Percentiles rank a stretch among this genome's conserved stretches.
Conservation (phyloP, 164 flowering plant species). For the Nymphaea colorata region DNA sequence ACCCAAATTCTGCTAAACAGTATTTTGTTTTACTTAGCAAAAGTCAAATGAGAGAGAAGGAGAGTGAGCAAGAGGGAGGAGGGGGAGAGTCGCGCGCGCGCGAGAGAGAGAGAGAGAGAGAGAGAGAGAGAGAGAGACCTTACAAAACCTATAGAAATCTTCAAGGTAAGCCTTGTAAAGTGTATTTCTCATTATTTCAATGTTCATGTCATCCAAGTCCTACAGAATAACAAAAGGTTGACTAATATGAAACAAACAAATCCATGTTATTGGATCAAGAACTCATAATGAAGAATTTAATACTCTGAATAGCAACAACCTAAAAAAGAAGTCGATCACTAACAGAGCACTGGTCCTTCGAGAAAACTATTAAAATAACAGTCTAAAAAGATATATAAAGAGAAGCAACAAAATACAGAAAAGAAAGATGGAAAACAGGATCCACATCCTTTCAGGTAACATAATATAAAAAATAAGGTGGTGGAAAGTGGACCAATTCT, state of each 20-base stretch:
- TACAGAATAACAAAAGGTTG: constrained; percentile 8
- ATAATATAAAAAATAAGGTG: no score
- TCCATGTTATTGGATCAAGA: no score
- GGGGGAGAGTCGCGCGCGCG: not conserved
- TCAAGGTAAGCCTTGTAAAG: constrained; percentile 98
- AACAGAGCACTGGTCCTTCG: no score
- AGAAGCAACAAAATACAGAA: no score
- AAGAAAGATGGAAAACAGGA: no score
- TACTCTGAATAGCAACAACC: no score
- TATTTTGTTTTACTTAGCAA: constrained; percentile 3
- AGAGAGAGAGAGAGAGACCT: constrained; percentile 32
- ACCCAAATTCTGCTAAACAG: constrained; percentile 63
- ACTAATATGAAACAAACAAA: not conserved
- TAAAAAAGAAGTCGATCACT: no score
- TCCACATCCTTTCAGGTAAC: no score
- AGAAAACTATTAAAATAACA: no score
- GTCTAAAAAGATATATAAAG: no score
- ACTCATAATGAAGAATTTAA: no score
- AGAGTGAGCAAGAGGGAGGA: not conserved
- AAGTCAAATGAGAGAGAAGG: not conserved
- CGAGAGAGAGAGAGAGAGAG: not conserved
- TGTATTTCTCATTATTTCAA: constrained; percentile 98
- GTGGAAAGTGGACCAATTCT: no score
- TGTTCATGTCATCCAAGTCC: constrained; percentile 99
- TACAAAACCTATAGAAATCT: constrained; percentile 87